These are phyloP conservation scores for Chytriomyces hyalinus DNA, from an alignment of 192 early-diverging fungal species.

Conservation along the genomic window DNA sequence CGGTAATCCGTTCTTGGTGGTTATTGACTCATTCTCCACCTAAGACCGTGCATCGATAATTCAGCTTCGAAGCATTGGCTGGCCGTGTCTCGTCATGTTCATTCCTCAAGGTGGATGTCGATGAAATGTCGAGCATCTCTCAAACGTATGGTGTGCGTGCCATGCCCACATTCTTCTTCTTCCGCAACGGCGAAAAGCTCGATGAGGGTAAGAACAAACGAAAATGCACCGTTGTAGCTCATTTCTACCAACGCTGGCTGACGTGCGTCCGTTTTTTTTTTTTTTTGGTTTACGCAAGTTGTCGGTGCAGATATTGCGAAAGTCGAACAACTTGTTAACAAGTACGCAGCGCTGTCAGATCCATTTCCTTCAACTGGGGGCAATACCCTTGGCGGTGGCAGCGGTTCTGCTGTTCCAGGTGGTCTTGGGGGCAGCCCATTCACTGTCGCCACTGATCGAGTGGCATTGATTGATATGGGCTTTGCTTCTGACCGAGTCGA, in stretches of 20 bases:
- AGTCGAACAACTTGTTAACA: conserved; percentile 43
- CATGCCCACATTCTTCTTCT: conserved; percentile 77
- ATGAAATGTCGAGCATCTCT: conserved; percentile 56
- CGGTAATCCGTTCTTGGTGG: background rate
- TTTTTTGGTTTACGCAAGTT: background rate
- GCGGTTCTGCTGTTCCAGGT: background rate
- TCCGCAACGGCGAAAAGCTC: conserved; percentile 55
- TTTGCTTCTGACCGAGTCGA: conserved; percentile 70
- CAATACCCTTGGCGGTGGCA: background rate
- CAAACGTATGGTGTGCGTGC: conserved; percentile 54
- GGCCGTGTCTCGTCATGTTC: conserved; percentile 52
- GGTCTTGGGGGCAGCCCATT: background rate
- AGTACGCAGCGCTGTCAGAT: background rate
- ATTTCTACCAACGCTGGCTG: background rate
- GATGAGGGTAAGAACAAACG: conserved; percentile 40
- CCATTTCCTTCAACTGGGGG: conserved; percentile 7
- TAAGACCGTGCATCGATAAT: background rate
- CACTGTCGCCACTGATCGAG: conserved; percentile 33
- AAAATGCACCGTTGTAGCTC: background rate
- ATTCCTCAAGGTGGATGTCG: conserved; percentile 90
- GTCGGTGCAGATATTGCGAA: conserved; percentile 33
- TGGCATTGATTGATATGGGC: conserved; percentile 67
- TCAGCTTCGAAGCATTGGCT: conserved; percentile 60
- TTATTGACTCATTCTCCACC: background rate
- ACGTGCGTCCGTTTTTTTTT: background rate